Evolutionary conservation across 1,284 basidiomycete genomes (phyloP), one percentile per base, ranked within the genome.

Genomic region (Rhodotorula sp.): DNA sequence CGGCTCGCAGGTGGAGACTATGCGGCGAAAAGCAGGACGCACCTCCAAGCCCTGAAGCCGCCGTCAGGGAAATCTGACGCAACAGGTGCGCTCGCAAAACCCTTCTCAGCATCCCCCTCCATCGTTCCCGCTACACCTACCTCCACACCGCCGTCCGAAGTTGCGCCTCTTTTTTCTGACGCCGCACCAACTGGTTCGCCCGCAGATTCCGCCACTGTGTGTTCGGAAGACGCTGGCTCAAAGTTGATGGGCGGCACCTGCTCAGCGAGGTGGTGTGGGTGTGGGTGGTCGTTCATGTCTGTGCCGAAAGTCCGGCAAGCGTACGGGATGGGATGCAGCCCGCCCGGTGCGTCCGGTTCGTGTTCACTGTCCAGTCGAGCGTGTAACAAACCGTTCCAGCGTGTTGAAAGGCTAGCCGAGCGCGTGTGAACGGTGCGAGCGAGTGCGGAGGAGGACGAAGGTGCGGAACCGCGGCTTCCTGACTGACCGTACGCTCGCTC

Each of bases 11-110:
- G 39, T 44, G 36, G 55, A n/a, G 57, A 47, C n/a, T 13, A 13
- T 13, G 15, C 10, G 10, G 13, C 2, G 29, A 1, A 15, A 24
- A 20, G 6, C 1, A 9, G 9, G 17, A n/a, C 64, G 32, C 47
- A 70, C 68, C 60, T 60, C 68, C 68, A 70, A 4, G 68, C 68
- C 10, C 68, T 27, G 47, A 36, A 48, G 0, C 68, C 68, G 1
- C 68, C 68, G 29, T 71, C 70, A 0, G 70, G 66, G 19, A 54
- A 67, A 13, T 67, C 62, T 9, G 55, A 17, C 5, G 36, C 32
- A 7, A 11, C 58, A 9, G 48, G 27, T 56, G 53, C 24, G 6
- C 22, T 9, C n/a, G 32, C 20, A 17, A 29, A 29, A 1, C n/a
- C 49, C 39, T 59, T 49, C 36, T 53, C 52, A 8, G 15, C 51